These are phyloP conservation scores for Marasmius oreades DNA, from an alignment of 1,284 basidiomycete genomes.

Conservation along the genomic window DNA sequence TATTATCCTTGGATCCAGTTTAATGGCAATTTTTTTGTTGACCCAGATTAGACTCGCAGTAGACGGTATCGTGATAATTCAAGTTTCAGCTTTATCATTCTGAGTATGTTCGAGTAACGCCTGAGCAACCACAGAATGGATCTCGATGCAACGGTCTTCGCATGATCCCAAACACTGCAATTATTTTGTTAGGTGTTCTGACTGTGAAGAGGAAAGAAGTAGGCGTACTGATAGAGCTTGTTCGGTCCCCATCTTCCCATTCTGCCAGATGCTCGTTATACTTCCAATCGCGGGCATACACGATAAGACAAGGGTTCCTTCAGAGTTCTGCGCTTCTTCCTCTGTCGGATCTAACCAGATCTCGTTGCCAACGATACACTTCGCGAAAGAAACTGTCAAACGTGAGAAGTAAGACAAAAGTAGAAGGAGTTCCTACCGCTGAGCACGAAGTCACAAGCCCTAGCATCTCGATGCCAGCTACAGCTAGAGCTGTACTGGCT, in stretches of 20 bases:
- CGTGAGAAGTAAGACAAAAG: neutral
- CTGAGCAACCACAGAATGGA: conserved; percentile 72
- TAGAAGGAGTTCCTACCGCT: conserved; percentile 44
- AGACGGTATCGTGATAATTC: too few relatives aligned
- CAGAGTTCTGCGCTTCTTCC: conserved; percentile 54
- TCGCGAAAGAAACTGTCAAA: conserved; percentile 11
- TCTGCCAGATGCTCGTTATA: conserved; percentile 80
- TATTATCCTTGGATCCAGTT: neutral
- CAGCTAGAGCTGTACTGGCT: conserved; percentile 85
- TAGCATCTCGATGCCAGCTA: conserved; percentile 85
- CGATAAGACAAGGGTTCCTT: conserved; percentile 68
- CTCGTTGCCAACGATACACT: conserved; percentile 54
- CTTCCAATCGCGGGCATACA: conserved; percentile 90
- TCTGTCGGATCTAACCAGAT: conserved; percentile 79
- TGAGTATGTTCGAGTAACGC: conserved; percentile 47
- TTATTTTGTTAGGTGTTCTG: conserved; percentile 2
- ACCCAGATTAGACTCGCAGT: too few relatives aligned
- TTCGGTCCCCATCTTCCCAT: conserved; percentile 55
- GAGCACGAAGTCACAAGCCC: conserved; percentile 80
- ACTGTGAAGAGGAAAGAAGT: neutral
- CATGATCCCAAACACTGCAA: conserved; percentile 63
- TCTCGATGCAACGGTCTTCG: conserved; percentile 64
- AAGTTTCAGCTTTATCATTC: neutral
- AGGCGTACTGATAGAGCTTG: conserved; percentile 52
- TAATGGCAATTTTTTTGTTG: neutral